Percentiles rank a stretch among this genome's conserved stretches.
phyloP scores from a whole-genome alignment of 1,284 basidiomycete genomes.

The Ceratobasidium sp. region DNA sequence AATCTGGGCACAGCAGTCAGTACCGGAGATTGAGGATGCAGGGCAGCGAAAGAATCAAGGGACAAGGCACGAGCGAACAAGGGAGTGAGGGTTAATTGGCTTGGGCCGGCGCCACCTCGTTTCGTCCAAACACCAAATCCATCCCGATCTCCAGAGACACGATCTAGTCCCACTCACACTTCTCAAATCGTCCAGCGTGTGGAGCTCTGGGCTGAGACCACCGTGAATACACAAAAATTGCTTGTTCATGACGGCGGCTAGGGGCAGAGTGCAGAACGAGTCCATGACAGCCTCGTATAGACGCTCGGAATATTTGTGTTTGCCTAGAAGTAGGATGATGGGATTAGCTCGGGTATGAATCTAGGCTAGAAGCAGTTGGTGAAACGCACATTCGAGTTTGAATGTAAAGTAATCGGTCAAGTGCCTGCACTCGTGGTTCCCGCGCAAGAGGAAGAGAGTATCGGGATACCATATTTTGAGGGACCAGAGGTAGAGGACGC shows the following conservation, averaged over 20 bases:
- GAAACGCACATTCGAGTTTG: constrained; percentile 84
- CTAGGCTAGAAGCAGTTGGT: constrained; percentile 20
- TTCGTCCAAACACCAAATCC: not conserved
- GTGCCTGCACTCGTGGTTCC: constrained; percentile 98
- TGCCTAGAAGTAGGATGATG: constrained; percentile 60
- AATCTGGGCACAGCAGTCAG: constrained; percentile 59
- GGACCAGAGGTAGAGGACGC: constrained; percentile 88
- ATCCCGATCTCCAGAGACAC: not conserved
- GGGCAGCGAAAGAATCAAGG: not conserved
- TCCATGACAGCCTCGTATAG: constrained; percentile 94
- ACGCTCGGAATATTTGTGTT: constrained; percentile 92
- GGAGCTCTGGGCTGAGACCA: constrained; percentile 88
- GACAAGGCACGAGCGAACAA: constrained; percentile 20
- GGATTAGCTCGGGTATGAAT: constrained; percentile 3
- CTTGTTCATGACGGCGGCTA: constrained; percentile 96
- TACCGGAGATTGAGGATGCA: not conserved
- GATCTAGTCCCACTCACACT: constrained; percentile 57
- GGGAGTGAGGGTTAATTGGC: not conserved
- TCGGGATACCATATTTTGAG: constrained; percentile 95
- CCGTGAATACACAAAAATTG: constrained; percentile 97
- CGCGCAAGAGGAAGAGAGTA: constrained; percentile 88
- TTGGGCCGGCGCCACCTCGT: not conserved
- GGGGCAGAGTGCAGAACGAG: constrained; percentile 89
- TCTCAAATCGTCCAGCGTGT: constrained; percentile 89
- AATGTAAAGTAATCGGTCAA: constrained; percentile 98